Conservation (phyloP, 148 eudicot species). For the Bassia scoparia region DNA sequence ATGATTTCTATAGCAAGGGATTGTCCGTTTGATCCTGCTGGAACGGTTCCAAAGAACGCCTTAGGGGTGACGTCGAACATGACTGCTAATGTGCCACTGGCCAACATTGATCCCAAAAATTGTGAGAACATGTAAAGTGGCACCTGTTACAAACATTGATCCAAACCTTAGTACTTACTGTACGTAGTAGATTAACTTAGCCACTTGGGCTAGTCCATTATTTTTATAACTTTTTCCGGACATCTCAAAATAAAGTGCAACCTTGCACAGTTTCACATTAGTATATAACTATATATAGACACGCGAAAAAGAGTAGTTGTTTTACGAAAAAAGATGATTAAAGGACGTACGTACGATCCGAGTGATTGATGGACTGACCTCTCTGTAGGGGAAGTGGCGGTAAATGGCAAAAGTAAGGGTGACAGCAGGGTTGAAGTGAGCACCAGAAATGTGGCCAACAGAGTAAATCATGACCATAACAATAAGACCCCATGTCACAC, state of each 20-base stretch:
- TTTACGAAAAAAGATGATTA: too few species aligned
- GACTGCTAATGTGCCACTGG: constrained; percentile 52
- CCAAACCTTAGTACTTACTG: constrained; percentile 5
- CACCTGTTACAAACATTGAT: constrained; percentile 36
- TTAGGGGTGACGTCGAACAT: constrained; percentile 54
- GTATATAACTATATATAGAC: too few species aligned
- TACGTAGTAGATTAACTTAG: too few species aligned
- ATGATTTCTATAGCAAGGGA: constrained; percentile 65
- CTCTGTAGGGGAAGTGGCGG: constrained; percentile 53
- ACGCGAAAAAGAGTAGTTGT: too few species aligned
- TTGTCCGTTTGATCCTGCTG: constrained; percentile 54
- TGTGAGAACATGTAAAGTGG: constrained; percentile 65
- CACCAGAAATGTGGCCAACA: constrained; percentile 82
- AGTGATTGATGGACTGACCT: constrained; percentile 32
- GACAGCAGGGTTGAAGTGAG: constrained; percentile 87
- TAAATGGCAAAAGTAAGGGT: constrained; percentile 61
- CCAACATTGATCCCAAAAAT: constrained; percentile 58
- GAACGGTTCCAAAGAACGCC: constrained; percentile 68
- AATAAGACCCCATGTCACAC: constrained; percentile 75
- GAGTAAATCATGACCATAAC: constrained; percentile 85
- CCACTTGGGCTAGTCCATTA: too few species aligned
- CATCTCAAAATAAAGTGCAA: too few species aligned
- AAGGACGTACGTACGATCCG: too few species aligned
- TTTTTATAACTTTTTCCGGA: too few species aligned
- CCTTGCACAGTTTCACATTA: too few species aligned